phyloP scores from a whole-genome alignment of 148 eudicot genomes.

The Simmondsia chinensis region DNA sequence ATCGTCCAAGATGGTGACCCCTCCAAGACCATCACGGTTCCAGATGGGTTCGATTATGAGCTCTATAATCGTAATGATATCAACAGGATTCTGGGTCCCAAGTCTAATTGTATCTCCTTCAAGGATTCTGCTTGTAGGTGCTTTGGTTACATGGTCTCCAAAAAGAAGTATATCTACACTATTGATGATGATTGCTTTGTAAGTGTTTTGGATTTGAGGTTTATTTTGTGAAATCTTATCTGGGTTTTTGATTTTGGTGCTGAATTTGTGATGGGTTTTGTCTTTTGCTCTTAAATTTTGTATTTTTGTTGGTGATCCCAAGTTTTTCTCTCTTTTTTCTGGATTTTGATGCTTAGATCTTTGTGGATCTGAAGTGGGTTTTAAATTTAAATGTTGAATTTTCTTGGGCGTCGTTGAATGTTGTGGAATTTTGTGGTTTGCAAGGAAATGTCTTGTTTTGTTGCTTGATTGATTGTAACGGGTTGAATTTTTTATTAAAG shows the following conservation, averaged over 20 bases:
- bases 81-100: conserved; percentile 66
- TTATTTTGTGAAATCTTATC: background rate
- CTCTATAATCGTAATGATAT: conserved; percentile 73
- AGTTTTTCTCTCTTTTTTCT: too few species aligned
- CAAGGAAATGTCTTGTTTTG: too few species aligned
- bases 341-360: too few species aligned
- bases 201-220: conserved; percentile 10
- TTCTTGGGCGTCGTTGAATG: too few species aligned
- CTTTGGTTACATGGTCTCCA: conserved; percentile 78
- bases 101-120: conserved; percentile 73
- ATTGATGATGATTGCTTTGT: conserved; percentile 93
- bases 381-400: too few species aligned
- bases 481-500: too few species aligned
- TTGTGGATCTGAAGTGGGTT: too few species aligned
- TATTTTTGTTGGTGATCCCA: too few species aligned
- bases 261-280: background rate
- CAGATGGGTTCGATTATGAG: conserved; percentile 80
- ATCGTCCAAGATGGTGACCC: conserved; percentile 90
- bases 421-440: too few species aligned
- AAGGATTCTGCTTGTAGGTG: conserved; percentile 88
- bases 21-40: conserved; percentile 42
- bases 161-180: conserved; percentile 86
- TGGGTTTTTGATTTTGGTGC: background rate
- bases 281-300: background rate
- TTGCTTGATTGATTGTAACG: too few species aligned